Conservation (phyloP, 768 basidiomycete species). For the Russula griseocarnosa region DNA sequence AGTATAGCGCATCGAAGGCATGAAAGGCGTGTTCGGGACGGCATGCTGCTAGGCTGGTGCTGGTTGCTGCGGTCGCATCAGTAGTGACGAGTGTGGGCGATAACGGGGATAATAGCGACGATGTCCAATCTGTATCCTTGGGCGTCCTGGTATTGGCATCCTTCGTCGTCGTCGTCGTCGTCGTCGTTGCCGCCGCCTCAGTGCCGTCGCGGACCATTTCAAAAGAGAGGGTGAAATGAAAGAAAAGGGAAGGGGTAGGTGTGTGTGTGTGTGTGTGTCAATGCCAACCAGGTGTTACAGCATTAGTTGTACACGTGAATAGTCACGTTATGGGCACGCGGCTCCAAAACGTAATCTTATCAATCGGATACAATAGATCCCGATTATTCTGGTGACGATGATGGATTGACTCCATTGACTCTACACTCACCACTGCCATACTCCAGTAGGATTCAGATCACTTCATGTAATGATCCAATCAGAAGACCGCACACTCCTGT, state of each 20-base stretch:
- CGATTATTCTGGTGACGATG: no score
- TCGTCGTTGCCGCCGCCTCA: not conserved
- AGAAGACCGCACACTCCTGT: not conserved
- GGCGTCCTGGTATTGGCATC: not conserved
- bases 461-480: no score
- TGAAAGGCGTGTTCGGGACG: constrained; percentile 72
- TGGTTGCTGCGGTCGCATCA: not conserved
- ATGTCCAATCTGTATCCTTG: not conserved
- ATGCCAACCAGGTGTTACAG: no score
- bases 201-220: constrained; percentile 8
- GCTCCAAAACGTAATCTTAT: not conserved
- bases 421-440: no score
- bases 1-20: constrained; percentile 79
- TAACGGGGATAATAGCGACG: not conserved
- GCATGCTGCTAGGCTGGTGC: constrained; percentile 41
- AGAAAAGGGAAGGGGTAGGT: not conserved
- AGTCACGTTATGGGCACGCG: not conserved
- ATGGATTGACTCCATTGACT: no score
- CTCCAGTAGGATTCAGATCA: no score
- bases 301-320: not conserved
- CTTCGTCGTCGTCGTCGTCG: not conserved
- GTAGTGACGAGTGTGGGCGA: constrained; percentile 26
- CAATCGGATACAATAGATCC: no score
- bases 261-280: not conserved
- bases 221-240: no score